Evolutionary conservation across 768 basidiomycete genomes (phyloP), one percentile per base, ranked within the genome.

Genomic region (Pleurotus cornucopiae): DNA sequence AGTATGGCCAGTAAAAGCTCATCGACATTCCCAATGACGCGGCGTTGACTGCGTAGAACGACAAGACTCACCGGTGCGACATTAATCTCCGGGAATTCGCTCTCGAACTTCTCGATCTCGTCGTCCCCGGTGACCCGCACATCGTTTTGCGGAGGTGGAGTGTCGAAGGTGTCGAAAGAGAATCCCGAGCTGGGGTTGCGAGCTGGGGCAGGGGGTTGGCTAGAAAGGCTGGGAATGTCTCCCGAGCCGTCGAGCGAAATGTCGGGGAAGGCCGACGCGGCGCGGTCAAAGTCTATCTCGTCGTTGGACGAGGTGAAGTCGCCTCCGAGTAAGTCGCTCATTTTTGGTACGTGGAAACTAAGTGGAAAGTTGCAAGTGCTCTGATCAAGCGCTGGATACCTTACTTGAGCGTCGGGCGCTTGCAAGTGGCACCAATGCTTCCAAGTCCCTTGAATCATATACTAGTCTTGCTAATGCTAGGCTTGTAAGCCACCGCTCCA

Each of bases 111-210:
- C 57, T 91, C 88, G 57, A 95, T 80, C 60, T 91, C 89, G 60
- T 92, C 89, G 64, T 91, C 84, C 0, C 90, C 91, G 0, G 91
- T 94, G 40, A 92, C 86, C 64, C 82, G 91, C 54, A 94, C 86
- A 7, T 79, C 75, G n/a, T 78, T 74, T 40, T 71, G 65, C 52
- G 71, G 64, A 0, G 76, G 76, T 6, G 76, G 73, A 46, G 68
- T 73, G 13, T 80, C 84, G 65, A 92, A 89, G 64, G 80, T 77
- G 63, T 84, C 83, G 57, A 89, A 84, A 5, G 82, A 82, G 71
- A 90, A 90, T 11, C 79, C 72, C 25, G 74, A 71, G 60, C 58
- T 73, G 57, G 56, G 68, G 57, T 54, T 66, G 34, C 67, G 63
- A 9, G 71, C 53, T 3, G 69, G 62, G 20, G 76, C 64, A 23